Percentiles rank a stretch among this genome's conserved stretches.
Evolutionary conservation across 495 filamentous ascomycete species (phyloP).

Genomic region (Cercophora newfieldiana): DNA sequence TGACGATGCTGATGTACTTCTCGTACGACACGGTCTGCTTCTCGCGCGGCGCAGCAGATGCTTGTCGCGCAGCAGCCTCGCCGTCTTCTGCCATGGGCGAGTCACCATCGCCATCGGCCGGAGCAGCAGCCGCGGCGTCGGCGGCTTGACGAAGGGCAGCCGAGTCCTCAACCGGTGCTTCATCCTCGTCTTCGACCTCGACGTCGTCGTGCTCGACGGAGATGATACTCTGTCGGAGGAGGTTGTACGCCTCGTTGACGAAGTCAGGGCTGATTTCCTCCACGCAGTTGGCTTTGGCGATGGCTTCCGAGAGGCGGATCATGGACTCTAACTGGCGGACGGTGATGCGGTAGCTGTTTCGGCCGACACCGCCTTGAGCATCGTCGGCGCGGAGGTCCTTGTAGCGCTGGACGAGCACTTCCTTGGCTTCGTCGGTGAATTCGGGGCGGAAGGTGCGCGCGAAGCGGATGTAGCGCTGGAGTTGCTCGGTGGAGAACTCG

Average conservation of each 20-base stretch:
- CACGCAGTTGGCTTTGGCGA: conserved; percentile 95
- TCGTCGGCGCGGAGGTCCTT: conserved; percentile 95
- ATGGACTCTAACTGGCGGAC: conserved; percentile 94
- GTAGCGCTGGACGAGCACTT: conserved; percentile 85
- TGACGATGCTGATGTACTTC: conserved; percentile 89
- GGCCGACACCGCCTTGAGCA: conserved; percentile 87
- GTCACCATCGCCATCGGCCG: conserved; percentile 64
- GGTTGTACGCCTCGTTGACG: conserved; percentile 85
- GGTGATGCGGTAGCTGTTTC: conserved; percentile 95
- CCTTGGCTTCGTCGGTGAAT: conserved; percentile 84
- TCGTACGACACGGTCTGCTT: conserved; percentile 94
- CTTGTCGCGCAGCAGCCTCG: conserved; percentile 36
- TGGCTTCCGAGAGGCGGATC: conserved; percentile 91
- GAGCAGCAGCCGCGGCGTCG: conserved; percentile 38
- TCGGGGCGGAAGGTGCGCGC: conserved; percentile 92
- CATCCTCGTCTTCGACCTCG: conserved; percentile 87
- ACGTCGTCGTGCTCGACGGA: conserved; percentile 98
- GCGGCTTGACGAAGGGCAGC: conserved; percentile 40
- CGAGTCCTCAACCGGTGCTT: conserved; percentile 42
- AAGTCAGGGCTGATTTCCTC: conserved; percentile 83
- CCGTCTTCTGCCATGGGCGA: conserved; percentile 64
- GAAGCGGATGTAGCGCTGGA: conserved; percentile 97
- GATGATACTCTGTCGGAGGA: conserved; percentile 91
- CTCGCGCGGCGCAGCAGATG: conserved; percentile 46
- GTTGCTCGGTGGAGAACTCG: conserved; percentile 92